Evolutionary conservation across 306 rosid species (phyloP), one percentile per base, ranked within the genome.

Genomic region (Quillaja saponaria): DNA sequence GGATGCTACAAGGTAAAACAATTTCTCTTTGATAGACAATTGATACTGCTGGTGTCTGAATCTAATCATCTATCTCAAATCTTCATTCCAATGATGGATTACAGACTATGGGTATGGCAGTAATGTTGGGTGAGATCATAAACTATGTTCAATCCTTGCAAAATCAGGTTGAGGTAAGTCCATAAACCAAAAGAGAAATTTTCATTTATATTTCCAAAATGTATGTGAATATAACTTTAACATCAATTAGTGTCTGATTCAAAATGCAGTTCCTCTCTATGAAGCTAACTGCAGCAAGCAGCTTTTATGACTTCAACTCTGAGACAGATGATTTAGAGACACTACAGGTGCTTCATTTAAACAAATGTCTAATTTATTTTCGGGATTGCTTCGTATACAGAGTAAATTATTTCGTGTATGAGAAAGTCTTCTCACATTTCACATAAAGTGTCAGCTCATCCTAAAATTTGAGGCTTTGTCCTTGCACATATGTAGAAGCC

Each of bases 51-150:
- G n/a, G n/a, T n/a, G n/a, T n/a, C n/a, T n/a, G n/a, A n/a, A n/a
- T n/a, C n/a, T n/a, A n/a, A n/a, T n/a, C n/a, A n/a, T n/a, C 50
- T 40, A 38, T 44, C 53, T 63, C 13, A 28, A 21, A 15, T 49
- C 21, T 64, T 35, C 20, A 12, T 34, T 59, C 63, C 10, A 1
- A 40, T 19, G 15, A 73, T 83, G 63, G 33, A 66, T 75, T 77
- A 57, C 94, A 92, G 99, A 82, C 87, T 51, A 89, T 87, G 99
- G 96, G 99, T 1, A 92, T 89, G 99, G 89, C 97, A 8, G 97
- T 89, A 12, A 92, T 92, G 99, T 81, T 92, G 79, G 99, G 89
- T 34, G 99, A 89, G 81, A 92, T 92, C 77, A 92, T 92, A 63
- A 92, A 89, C 72, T 92, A 92, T 80, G 96, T 92, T 25, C 99